Evolutionary conservation across 352 stramenopile genomes (phyloP), one percentile per base, ranked within the genome.

Genomic region (Globisporangium canariense): DNA sequence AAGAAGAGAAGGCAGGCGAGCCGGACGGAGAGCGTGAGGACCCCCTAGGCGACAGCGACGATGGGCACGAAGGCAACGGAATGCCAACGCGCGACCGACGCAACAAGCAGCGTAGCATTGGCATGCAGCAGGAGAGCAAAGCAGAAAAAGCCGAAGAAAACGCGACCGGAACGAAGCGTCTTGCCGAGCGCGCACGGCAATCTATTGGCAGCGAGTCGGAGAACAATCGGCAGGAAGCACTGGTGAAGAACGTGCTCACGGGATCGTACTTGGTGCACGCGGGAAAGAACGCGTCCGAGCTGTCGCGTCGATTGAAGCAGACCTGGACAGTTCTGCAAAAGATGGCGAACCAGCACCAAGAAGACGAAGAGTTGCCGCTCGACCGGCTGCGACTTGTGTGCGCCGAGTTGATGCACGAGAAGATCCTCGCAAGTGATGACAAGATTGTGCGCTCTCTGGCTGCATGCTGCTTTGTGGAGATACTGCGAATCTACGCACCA

Each of bases 401-500:
- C n/a, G 61, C 69, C 1, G 83, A 92, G 53, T 65, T 94, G 3
- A 46, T 91, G 57, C 75, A 89, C 54, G 65, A 80, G 13, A 76
- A 72, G 30, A 61, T 89, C 34, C 47, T 90, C 40, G 60, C 77
- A 1, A 71, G 88, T 32, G 58, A 49, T 8, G 82, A 94, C 46
- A 66, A 65, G 47, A 76, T 82, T 47, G 78, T 91, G 18, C 76
- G 75, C 0, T 79, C 84, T 13, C 69, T 94, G 28, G 75, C 79
- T 6, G 82, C 83, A 20, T 93, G 83, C 50, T 93, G 84, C 43
- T 73, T 93, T 16, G 81, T 76, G n/a, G 86, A 96, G 32, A 57
- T 91, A 9, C 51, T 94, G 56, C 84, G 88, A 4, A 61, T 93
- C 14, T 75, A 83, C 40, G 68, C 81, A 7, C 86, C 86, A 0